Base-by-base conservation (phyloP, 176 grass and related monocot species). In the Triticum dicoccoides region DNA sequence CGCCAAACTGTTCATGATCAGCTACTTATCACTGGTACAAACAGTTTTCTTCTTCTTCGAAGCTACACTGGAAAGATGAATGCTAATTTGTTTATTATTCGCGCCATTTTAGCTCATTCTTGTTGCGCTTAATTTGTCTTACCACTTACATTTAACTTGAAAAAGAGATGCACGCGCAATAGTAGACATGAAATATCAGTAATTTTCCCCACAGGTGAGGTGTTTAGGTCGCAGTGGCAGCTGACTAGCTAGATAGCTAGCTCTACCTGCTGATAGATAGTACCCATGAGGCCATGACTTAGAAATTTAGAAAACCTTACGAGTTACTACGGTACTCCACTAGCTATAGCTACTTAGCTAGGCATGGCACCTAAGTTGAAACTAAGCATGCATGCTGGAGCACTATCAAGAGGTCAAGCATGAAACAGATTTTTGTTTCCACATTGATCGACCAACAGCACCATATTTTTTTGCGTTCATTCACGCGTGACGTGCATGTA, bases 131-230 rank as follows among this genome's bases (percentile, higher is more conserved):
- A 44, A 44, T 44, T 44, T 44, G 2, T 11, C 42, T 11, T 47
- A 47, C 11, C 11, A 13, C 11, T 47, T 47, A 3, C 42, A 44
- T 11, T 44, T 44, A 3, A 47, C 3, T 59, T 59, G 56, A 15
- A 30, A 17, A 18, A 11, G 45, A 3, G 11, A 75, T 65, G 61
- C 32, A 42, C 21, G 74, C 6, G 7, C 52, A 3, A 13, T 56
- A n/a, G 17, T 11, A 23, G 80, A 66, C 89, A 90, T 90, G 84
- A 86, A 90, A 90, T 87, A 73, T 79, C 34, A 83, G 39, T 79
- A 39, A 6, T 21, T 68, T 9, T 80, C 2, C 29, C 42, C 51
- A 69, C 32, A 42, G 67, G 8, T 72, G 33, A 72, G 25, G 66
- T 29, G 21, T 15, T 71, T 39, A 8, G 35, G 9, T 34, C 62